Evolutionary conservation across 2,329 filamentous ascomycete species (phyloP).

Genomic region (Alternaria burnsii): DNA sequence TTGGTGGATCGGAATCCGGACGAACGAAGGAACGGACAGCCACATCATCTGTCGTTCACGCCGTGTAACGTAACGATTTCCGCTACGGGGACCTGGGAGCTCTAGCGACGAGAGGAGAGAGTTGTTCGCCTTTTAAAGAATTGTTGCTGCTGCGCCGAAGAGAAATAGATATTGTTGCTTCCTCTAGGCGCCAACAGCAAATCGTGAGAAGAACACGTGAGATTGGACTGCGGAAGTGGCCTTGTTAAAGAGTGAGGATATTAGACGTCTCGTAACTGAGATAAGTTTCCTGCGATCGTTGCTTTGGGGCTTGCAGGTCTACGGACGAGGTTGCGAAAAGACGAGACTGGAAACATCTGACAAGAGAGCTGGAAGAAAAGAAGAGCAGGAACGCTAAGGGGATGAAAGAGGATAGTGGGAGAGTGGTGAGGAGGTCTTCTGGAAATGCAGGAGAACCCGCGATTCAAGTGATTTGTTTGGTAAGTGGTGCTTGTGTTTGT

Average conservation of each 20-base stretch:
- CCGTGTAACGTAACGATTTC: slow-evolving; percentile 12
- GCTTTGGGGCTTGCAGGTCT: neutral
- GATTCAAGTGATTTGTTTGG: slow-evolving; percentile 60
- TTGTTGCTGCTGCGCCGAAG: slow-evolving; percentile 1
- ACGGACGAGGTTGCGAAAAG: neutral
- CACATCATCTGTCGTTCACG: slow-evolving; percentile 1
- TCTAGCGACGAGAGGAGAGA: neutral
- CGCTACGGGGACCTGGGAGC: neutral
- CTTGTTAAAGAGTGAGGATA: neutral
- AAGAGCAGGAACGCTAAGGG: slow-evolving; percentile 28
- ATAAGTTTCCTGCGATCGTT: neutral
- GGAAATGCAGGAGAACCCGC: slow-evolving; percentile 49
- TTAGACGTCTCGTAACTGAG: neutral
- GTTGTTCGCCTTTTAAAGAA: neutral
- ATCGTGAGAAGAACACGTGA: neutral
- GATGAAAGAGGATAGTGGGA: slow-evolving; percentile 55
- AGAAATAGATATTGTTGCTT: neutral
- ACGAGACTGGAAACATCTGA: neutral
- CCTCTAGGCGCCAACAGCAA: slow-evolving; percentile 1
- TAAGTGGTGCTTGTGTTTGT: slow-evolving; percentile 32
- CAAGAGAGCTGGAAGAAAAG: neutral
- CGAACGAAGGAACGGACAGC: neutral
- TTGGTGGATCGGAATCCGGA: slow-evolving; percentile 11
- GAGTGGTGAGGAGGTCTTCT: slow-evolving; percentile 48
- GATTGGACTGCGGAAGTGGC: neutral